Conservation (phyloP, 1,284 basidiomycete genomes). For the Stygiomarasmius scandens region DNA sequence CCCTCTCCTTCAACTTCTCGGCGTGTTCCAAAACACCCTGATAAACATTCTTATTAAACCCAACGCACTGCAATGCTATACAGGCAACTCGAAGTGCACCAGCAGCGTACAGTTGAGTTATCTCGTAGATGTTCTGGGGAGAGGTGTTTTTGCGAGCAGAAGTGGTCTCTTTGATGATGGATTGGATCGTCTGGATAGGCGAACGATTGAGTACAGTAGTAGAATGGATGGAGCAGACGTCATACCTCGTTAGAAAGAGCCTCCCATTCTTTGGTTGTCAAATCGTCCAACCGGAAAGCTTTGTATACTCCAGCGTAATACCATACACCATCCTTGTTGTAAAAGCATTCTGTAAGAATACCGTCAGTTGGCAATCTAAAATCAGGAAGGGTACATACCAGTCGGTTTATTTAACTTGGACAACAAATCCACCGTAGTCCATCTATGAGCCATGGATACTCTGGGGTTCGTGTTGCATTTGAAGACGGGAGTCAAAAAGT, state of each 20-base stretch:
- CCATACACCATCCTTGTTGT: constrained; percentile 75
- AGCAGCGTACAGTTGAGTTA: constrained; percentile 65
- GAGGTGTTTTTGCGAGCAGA: constrained; percentile 70
- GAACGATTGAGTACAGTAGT: too few relatives aligned
- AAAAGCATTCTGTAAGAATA: constrained; percentile 67
- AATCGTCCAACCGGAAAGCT: constrained; percentile 62
- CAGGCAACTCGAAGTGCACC: constrained; percentile 74
- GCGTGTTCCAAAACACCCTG: constrained; percentile 65
- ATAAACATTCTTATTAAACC: constrained; percentile 69
- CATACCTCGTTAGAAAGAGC: constrained; percentile 63
- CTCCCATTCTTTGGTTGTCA: constrained; percentile 68
- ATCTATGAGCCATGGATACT: constrained; percentile 70
- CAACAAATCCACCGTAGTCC: constrained; percentile 62
- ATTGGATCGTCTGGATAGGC: constrained; percentile 70
- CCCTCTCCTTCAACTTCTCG: constrained; percentile 43
- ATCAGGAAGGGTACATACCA: constrained; percentile 37
- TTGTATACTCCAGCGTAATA: constrained; percentile 80
- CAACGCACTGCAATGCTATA: constrained; percentile 71
- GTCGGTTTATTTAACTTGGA: constrained; percentile 60
- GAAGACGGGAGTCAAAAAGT: constrained; percentile 68
- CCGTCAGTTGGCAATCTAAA: neutral
- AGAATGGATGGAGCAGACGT: too few relatives aligned
- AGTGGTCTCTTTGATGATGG: constrained; percentile 70
- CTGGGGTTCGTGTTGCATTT: constrained; percentile 78
- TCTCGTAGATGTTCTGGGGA: constrained; percentile 75